Base-by-base conservation (phyloP, 2,329 filamentous ascomycete species). In the Sclerotinia minor region DNA sequence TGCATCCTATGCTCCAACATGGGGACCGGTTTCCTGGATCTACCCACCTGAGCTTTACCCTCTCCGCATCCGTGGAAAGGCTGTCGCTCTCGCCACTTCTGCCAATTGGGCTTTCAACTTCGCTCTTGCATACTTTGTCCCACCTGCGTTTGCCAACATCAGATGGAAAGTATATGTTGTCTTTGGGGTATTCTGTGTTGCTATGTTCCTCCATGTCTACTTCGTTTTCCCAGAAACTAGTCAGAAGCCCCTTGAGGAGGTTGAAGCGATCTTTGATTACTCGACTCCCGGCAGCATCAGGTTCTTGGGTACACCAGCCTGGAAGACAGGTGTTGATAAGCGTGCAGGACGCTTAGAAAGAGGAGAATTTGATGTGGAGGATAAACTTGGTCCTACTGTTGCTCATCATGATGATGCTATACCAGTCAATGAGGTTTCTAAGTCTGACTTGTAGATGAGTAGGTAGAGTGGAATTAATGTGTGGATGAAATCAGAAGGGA, bases 151-250 rank as follows among this genome's bases (percentile, higher is more conserved):
- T 69, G 78, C 74, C 35, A 81, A 78, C 54, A 82, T 83, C 41
- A 78, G 79, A 57, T 86, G 84, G 84, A 77, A 81, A 75, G 81
- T 81, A 0, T 86, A 85, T 72, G 79, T 83, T 66, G 73, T 85
- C 24, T 85, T 85, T 67, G 83, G 79, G 50, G 78, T 83, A n/a
- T 84, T 84, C 75, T 83, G 82, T 71, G 78, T 79, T n/a, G 72
- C 76, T 49, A 83, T 83, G 77, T 82, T 83, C 67, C 73, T 82
- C 64, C 83, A 85, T 71, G 80, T 82, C 38, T 82, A 83, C 74
- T 85, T 87, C 71, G 72, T 82, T 60, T 87, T 86, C 77, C 84
- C 84, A 0, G 84, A 87, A 75, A 87, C 84, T 0, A 80, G 80
- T 32, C 82, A 83, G 64, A 85, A 85, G 78, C 82, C 82, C 0